phyloP scores from a whole-genome alignment of 345 rosid genomes.

The Eucalyptus viminalis region DNA sequence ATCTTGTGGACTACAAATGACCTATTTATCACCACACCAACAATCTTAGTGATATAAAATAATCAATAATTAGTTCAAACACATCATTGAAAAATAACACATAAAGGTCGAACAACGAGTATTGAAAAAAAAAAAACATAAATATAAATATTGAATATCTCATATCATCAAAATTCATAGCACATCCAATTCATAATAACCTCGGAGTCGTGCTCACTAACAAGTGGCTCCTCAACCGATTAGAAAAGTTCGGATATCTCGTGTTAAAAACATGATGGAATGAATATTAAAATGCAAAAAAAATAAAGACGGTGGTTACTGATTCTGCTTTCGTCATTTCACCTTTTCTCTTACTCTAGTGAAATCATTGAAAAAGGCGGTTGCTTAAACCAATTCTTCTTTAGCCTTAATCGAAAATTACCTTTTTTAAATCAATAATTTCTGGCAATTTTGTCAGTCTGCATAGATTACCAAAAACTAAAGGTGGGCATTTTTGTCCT shows the following conservation, averaged over 20 bases:
- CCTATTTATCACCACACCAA: neutral
- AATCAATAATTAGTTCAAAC: neutral
- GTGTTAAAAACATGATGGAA: neutral
- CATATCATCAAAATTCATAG: neutral
- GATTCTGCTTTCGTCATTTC: neutral
- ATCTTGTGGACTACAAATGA: neutral
- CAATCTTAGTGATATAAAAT: neutral
- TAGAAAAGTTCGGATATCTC: neutral
- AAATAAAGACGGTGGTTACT: neutral
- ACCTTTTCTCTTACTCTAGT: neutral
- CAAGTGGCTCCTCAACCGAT: accelerated
- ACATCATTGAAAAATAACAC: neutral
- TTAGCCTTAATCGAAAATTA: neutral
- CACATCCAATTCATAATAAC: neutral
- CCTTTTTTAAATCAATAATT: neutral
- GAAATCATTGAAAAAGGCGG: neutral
- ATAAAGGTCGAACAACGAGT: neutral
- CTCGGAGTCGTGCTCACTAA: neutral
- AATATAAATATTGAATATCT: neutral
- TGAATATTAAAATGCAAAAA: neutral
- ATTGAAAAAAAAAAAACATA: neutral
- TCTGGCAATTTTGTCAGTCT: neutral
- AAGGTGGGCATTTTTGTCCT: neutral
- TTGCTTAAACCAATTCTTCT: neutral
- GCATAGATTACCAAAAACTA: neutral